Evolutionary conservation across 768 basidiomycete species (phyloP).

Genomic region (Strobilomyces dryophilus): DNA sequence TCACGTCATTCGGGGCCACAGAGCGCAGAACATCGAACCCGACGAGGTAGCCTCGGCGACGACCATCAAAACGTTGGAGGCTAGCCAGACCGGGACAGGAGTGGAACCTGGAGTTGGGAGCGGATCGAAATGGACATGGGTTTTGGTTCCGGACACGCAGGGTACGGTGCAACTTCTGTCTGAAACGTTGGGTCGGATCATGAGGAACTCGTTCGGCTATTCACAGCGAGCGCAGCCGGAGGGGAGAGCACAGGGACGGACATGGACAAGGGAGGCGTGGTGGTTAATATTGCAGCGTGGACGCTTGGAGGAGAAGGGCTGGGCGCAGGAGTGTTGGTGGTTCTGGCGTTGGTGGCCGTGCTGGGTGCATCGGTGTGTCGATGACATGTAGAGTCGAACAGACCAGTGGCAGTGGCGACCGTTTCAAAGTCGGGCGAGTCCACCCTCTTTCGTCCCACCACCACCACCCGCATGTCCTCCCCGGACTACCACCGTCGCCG

Average conservation of each 20-base stretch:
- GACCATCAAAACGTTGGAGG: not conserved
- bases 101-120: not conserved
- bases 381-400: not conserved
- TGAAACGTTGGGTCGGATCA: constrained; percentile 2
- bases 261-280: constrained; percentile 5
- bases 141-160: constrained; percentile 7
- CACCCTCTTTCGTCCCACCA: constrained; percentile 13
- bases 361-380: constrained; percentile 51
- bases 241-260: not conserved
- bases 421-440: not conserved
- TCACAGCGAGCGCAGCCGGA: constrained; percentile 1
- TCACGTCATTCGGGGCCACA: constrained; percentile 2
- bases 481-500: constrained; percentile 22
- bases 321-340: constrained; percentile 67
- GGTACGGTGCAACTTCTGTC: constrained; percentile 8
- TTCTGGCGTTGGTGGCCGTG: constrained; percentile 59
- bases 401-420: constrained; percentile 5
- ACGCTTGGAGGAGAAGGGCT: constrained; percentile 30
- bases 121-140: constrained; percentile 9
- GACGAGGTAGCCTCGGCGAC: not conserved
- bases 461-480: constrained; percentile 23
- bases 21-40: constrained; percentile 5
- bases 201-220: constrained; percentile 1
- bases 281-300: constrained; percentile 9
- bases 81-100: not conserved